Evolutionary conservation across 176 grass and related monocot genomes (phyloP), one percentile per base, ranked within the genome.

Genomic region (Ensete glaucum): DNA sequence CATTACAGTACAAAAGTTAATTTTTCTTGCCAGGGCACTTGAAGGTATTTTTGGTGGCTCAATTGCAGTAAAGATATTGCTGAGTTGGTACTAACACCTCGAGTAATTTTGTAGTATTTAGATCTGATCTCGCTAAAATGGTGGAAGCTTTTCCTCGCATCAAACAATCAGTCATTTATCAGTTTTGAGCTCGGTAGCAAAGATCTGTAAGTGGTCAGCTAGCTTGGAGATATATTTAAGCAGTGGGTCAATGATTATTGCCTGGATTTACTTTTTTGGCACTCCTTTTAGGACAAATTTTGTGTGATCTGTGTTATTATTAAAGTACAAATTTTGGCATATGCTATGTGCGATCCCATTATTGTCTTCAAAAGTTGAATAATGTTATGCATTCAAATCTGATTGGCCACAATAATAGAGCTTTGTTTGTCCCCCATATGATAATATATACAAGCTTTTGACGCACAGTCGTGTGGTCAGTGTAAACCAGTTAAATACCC

Each of bases 101-200:
- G 11, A 72, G 69, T 72, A 50, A 10, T 11, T 73, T 14, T 54
- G n/a, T 72, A 52, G 8, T 72, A 72, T 59, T 59, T 20, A 59
- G 16, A 17, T 72, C 48, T 53, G 13, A 53, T 51, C 50, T 72
- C 50, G 0, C 53, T 11, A 26, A 53, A 23, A 54, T 25, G 71
- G 17, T 53, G 71, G 52, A 73, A 54, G 50, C 50, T 73, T 26
- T 9, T 14, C 20, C 71, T 55, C 25, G 12, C 22, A 73, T 53
- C 71, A 73, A 53, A 13, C 71, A 55, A 55, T 73, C 21, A 73
- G 50, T 10, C 25, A 73, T 55, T 55, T 73, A 67, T 67, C 34
- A 25, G 57, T 59, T 59, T 59, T 67, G 11, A 16, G 15, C 13
- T 26, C 25, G 6, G 24, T 67, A 43, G 25, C 65, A 16, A 16